phyloP scores from a whole-genome alignment of 208 protist species.

The Wallacemonas rigidus region DNA sequence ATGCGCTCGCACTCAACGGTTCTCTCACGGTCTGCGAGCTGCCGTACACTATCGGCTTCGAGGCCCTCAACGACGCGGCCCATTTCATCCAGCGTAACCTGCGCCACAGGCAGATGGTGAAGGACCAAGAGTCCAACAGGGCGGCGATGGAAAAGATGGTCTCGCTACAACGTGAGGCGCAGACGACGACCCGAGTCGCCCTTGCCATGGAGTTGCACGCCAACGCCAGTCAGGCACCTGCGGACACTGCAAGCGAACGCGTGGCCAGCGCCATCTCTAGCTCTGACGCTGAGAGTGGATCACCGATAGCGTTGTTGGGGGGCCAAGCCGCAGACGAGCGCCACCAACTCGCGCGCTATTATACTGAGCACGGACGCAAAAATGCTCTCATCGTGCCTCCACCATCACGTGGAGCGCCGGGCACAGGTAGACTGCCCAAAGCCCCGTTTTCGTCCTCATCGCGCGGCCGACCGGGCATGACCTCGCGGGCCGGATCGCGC shows the following conservation, averaged over 20 bases:
- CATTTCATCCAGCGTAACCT: constrained; percentile 29
- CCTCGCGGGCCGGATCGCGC: neutral
- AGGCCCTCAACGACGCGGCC: constrained; percentile 31
- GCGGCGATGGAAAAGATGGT: constrained; percentile 16
- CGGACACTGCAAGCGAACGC: neutral
- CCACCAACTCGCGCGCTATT: constrained; percentile 9
- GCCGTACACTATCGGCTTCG: constrained; percentile 78
- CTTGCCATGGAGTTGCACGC: neutral
- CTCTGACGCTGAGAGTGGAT: neutral
- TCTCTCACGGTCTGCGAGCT: constrained; percentile 54
- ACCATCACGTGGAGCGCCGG: neutral
- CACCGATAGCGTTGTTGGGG: neutral
- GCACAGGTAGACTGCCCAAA: neutral
- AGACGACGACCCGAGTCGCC: neutral
- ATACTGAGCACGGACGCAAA: constrained; percentile 11
- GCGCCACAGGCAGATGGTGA: constrained; percentile 14
- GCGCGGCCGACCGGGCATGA: neutral
- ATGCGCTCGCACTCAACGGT: constrained; percentile 35
- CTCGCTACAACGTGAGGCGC: neutral
- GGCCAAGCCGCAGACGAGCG: constrained; percentile 4
- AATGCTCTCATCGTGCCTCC: constrained; percentile 9
- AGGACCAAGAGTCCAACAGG: constrained; percentile 7
- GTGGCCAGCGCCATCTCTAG: neutral
- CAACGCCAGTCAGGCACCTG: neutral
- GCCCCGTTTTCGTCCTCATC: neutral